Evolutionary conservation across 805 yeast genomes (phyloP).

Genomic region (Sporopachydermia quercuum): DNA sequence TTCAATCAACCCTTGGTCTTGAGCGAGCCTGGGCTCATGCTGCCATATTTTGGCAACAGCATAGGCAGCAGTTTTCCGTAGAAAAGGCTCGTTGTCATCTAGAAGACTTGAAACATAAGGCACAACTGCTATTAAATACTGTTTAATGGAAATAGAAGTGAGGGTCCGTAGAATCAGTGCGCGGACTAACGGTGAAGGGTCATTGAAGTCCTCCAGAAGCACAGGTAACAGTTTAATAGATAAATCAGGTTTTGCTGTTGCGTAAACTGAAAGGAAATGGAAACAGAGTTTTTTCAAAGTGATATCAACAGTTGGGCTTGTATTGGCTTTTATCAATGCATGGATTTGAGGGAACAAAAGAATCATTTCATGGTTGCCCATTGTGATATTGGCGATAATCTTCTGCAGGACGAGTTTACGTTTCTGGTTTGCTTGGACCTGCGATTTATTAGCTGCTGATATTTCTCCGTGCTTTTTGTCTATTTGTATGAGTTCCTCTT

Average conservation of each 20-base stretch:
- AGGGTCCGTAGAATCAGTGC: slow-evolving; percentile 52
- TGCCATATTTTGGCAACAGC: slow-evolving; percentile 56
- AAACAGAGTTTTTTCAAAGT: slow-evolving; percentile 62
- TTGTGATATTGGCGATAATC: slow-evolving; percentile 68
- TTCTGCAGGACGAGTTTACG: slow-evolving; percentile 43
- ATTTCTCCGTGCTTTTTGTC: slow-evolving; percentile 1
- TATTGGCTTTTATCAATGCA: slow-evolving; percentile 31
- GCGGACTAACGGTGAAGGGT: slow-evolving; percentile 32
- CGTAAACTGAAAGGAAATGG: slow-evolving; percentile 48
- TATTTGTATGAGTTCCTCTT: not conserved
- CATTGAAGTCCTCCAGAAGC: slow-evolving; percentile 37
- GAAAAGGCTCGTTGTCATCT: slow-evolving; percentile 36
- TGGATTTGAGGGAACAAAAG: slow-evolving; percentile 49
- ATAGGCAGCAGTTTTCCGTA: slow-evolving; percentile 57
- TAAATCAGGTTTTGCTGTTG: slow-evolving; percentile 38
- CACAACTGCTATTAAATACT: slow-evolving; percentile 33
- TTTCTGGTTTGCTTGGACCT: slow-evolving; percentile 19
- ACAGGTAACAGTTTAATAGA: slow-evolving; percentile 41
- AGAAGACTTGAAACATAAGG: slow-evolving; percentile 22
- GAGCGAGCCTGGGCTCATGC: slow-evolving; percentile 31
- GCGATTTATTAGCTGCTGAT: slow-evolving; percentile 21
- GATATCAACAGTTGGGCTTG: slow-evolving; percentile 32
- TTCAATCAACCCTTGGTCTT: slow-evolving; percentile 28
- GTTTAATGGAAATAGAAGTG: slow-evolving; percentile 40
- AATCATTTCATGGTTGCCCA: slow-evolving; percentile 69